A percentile compares a stretch with the other conserved stretches of the same genome.
phyloP scores from a whole-genome alignment of 2,329 filamentous ascomycete species.

The Boeremia lycopersici region DNA sequence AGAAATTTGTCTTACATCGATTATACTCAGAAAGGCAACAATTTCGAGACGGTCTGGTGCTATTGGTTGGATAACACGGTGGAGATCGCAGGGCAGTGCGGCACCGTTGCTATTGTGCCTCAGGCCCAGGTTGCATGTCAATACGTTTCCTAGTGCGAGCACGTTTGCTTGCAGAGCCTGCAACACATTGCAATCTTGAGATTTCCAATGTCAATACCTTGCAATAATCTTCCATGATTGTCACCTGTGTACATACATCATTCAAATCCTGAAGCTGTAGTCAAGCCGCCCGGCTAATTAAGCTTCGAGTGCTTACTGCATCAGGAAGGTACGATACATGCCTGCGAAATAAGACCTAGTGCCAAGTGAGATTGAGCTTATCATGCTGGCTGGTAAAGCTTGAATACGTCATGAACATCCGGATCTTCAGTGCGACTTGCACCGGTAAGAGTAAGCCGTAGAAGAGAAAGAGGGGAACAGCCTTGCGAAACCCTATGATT shows the following conservation, averaged over 20 bases:
- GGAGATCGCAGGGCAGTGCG: neutral
- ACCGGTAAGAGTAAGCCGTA: neutral
- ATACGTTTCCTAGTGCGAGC: neutral
- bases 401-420: conserved; percentile 26
- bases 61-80: conserved; percentile 1
- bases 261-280: neutral
- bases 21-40: conserved; percentile 25
- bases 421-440: neutral
- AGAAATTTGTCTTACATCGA: conserved; percentile 9
- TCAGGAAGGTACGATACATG: conserved; percentile 24
- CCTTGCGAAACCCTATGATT: neutral
- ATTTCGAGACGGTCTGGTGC: neutral
- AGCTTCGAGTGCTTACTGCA: conserved; percentile 18
- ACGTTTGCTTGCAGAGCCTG: neutral
- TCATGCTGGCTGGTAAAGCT: conserved; percentile 19
- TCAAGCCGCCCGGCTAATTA: neutral
- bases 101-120: neutral
- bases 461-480: conserved; percentile 1
- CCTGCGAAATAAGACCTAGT: conserved; percentile 4
- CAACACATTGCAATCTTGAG: neutral
- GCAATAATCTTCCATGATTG: neutral
- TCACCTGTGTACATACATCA: no score
- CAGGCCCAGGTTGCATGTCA: neutral
- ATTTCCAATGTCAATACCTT: neutral
- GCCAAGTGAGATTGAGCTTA: conserved; percentile 18